Conservation (phyloP, 2,329 filamentous ascomycete species). For the Macroventuria anomochaeta region DNA sequence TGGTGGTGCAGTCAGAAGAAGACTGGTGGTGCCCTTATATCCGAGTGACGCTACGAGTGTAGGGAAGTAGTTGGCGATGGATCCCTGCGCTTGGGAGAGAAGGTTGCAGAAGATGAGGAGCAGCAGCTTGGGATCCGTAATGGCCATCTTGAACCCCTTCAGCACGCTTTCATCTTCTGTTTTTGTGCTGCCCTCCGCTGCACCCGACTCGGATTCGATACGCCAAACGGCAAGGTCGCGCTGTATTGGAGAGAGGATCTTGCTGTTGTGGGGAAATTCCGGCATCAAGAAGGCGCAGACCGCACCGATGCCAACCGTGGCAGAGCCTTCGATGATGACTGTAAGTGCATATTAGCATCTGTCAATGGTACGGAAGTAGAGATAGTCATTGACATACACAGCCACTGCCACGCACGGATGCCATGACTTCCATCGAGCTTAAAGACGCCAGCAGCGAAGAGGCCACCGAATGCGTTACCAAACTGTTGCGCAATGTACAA, state of each 20-base stretch:
- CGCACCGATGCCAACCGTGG: slow-evolving; percentile 27
- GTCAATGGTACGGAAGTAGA: no score
- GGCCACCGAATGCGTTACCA: slow-evolving; percentile 50
- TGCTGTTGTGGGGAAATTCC: slow-evolving; percentile 28
- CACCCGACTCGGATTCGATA: slow-evolving; percentile 27
- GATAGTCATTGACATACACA: slow-evolving; percentile 16
- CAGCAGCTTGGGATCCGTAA: slow-evolving; percentile 66
- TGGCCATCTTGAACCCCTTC: slow-evolving; percentile 61
- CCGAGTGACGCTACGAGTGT: slow-evolving; percentile 62
- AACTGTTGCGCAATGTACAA: slow-evolving; percentile 48
- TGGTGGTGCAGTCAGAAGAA: slow-evolving; percentile 63
- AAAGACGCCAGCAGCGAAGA: slow-evolving; percentile 48
- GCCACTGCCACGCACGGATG: slow-evolving; percentile 41
- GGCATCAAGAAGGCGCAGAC: slow-evolving; percentile 30
- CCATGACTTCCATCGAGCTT: slow-evolving; percentile 30
- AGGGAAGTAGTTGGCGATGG: slow-evolving; percentile 58
- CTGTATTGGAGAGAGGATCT: slow-evolving; percentile 18
- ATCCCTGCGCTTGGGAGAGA: slow-evolving; percentile 64
- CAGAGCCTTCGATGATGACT: slow-evolving; percentile 24
- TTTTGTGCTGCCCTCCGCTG: slow-evolving; percentile 22
- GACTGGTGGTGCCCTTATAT: slow-evolving; percentile 60
- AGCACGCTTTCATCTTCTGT: slow-evolving; percentile 52
- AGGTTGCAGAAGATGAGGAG: slow-evolving; percentile 66
- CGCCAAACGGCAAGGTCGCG: slow-evolving; percentile 30
- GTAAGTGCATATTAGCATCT: not conserved